Evolutionary conservation across 2,329 filamentous ascomycete genomes (phyloP).

Genomic region (Amesomyces nigricolor): DNA sequence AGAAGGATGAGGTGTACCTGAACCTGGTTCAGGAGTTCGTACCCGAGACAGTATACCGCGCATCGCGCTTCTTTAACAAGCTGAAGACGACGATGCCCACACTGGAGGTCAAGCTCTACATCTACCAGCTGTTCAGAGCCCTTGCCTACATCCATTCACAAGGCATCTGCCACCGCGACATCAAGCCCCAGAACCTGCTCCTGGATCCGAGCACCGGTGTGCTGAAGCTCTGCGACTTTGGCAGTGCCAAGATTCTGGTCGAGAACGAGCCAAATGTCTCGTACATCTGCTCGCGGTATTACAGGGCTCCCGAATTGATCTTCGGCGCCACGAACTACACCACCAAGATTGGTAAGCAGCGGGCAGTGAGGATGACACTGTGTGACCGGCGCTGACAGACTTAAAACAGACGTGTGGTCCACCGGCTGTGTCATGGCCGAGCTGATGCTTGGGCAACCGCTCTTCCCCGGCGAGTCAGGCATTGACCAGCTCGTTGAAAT

Average conservation of each 20-base stretch:
- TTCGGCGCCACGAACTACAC: slow-evolving; percentile 99
- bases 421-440: slow-evolving; percentile 99
- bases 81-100: slow-evolving; percentile 99
- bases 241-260: slow-evolving; percentile 95
- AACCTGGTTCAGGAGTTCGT: slow-evolving; percentile 98
- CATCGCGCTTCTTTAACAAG: slow-evolving; percentile 99
- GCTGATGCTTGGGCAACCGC: slow-evolving; percentile 93
- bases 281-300: slow-evolving; percentile 99
- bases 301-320: slow-evolving; percentile 94
- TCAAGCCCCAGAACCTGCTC: slow-evolving; percentile 97
- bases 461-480: slow-evolving; percentile 96
- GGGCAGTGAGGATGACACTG: neutral
- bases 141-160: slow-evolving; percentile 98
- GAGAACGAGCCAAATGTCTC: slow-evolving; percentile 99
- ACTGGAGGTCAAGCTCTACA: slow-evolving; percentile 98
- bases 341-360: slow-evolving; percentile 90
- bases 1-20: slow-evolving; percentile 98
- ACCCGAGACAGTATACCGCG: slow-evolving; percentile 95
- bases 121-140: slow-evolving; percentile 97
- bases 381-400: slow-evolving; percentile 10
- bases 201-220: slow-evolving; percentile 87
- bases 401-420: slow-evolving; percentile 83
- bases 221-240: slow-evolving; percentile 97
- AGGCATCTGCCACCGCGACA: slow-evolving; percentile 97
- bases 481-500: slow-evolving; percentile 99